A percentile compares a stretch with the other conserved stretches of the same genome.
Evolutionary conservation across 2,329 filamentous ascomycete species (phyloP).

Genomic region (Teratosphaeria destructans): DNA sequence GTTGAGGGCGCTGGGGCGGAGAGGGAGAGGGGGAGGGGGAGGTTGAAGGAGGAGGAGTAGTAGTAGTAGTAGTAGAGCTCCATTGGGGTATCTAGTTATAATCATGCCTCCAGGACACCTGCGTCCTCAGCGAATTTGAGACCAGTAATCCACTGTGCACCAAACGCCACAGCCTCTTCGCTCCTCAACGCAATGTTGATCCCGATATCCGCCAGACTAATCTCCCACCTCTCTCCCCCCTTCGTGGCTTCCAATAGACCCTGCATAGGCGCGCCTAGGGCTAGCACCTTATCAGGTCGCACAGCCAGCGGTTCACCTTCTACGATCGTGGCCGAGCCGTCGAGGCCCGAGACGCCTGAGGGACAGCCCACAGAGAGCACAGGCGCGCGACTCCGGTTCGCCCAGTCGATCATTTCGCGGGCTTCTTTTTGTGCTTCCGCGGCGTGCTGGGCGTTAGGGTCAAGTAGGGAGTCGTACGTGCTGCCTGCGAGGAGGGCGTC

Average conservation of each 20-base stretch:
- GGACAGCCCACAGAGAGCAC: conserved; percentile 86
- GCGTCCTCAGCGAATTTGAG: conserved; percentile 15
- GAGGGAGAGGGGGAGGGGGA: not conserved
- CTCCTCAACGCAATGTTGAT: conserved; percentile 76
- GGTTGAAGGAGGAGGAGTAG: conserved; percentile 5
- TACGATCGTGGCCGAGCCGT: conserved; percentile 52
- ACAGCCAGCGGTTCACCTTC: conserved; percentile 74
- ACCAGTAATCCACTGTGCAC: conserved; percentile 69
- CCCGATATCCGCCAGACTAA: conserved; percentile 81
- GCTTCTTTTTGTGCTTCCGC: conserved; percentile 67
- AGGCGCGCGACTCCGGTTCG: conserved; percentile 74
- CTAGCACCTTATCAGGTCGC: conserved; percentile 70
- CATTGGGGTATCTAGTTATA: not conserved
- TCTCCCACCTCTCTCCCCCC: conserved; percentile 57
- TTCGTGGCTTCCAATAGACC: conserved; percentile 71
- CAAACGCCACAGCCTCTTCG: conserved; percentile 79
- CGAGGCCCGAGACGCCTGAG: conserved; percentile 72
- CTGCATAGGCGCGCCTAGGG: conserved; percentile 75
- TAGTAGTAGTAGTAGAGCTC: not conserved
- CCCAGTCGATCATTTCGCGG: conserved; percentile 87
- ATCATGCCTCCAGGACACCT: not conserved
- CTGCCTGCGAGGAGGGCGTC: conserved; percentile 83
- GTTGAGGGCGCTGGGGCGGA: not conserved
- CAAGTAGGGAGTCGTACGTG: conserved; percentile 74
- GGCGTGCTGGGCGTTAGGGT: conserved; percentile 16